Evolutionary conservation across 2,329 filamentous ascomycete species (phyloP).

Genomic region (Sarocladium strictum): DNA sequence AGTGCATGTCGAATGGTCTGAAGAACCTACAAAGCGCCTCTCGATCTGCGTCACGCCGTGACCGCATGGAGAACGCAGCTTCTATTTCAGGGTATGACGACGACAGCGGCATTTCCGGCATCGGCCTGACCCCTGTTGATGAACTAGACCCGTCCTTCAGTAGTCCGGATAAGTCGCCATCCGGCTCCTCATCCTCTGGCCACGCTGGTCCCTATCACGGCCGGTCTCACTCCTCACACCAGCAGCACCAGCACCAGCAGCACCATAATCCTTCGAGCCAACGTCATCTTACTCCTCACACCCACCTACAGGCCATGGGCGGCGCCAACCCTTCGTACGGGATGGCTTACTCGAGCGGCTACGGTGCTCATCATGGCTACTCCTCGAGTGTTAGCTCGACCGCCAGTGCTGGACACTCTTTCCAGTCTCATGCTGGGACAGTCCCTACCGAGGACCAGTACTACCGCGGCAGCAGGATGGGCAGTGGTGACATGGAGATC

Average conservation of each 20-base stretch:
- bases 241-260: conserved; percentile 18
- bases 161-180: conserved; percentile 45
- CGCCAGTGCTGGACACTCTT: conserved; percentile 28
- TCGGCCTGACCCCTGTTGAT: conserved; percentile 52
- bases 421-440: conserved; percentile 13
- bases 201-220: conserved; percentile 20
- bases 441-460: conserved; percentile 7
- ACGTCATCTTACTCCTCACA: conserved; percentile 12
- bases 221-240: conserved; percentile 23
- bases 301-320: conserved; percentile 16
- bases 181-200: conserved; percentile 34
- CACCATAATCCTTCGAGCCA: conserved; percentile 17
- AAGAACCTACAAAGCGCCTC: conserved; percentile 71
- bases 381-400: conserved; percentile 49
- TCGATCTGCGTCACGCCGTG: conserved; percentile 59
- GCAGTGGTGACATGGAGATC: conserved; percentile 57
- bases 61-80: conserved; percentile 45
- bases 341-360: conserved; percentile 16
- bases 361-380: conserved; percentile 35
- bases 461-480: conserved; percentile 23
- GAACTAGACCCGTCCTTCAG: conserved; percentile 52
- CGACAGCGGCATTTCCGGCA: conserved; percentile 64
- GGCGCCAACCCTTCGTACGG: conserved; percentile 15
- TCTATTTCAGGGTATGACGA: conserved; percentile 50
- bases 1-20: conserved; percentile 81